Evolutionary conservation across 2,329 filamentous ascomycete genomes (phyloP).

Genomic region (Colletotrichum melonis): DNA sequence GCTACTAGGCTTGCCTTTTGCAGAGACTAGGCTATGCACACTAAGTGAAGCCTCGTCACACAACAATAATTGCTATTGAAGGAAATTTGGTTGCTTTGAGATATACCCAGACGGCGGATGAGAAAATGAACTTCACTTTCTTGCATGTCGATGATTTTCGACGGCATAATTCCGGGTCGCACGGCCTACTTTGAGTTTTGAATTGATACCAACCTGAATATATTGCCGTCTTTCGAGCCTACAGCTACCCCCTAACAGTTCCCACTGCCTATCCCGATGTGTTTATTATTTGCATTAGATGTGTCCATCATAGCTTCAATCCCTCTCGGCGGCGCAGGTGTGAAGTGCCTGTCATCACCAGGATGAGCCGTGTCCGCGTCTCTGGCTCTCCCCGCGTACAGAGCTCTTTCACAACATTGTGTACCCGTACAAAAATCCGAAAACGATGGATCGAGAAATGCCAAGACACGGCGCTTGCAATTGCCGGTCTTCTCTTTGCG

Average conservation of each 20-base stretch:
- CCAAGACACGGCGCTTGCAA: constrained; percentile 25
- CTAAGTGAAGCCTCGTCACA: too few relatives aligned
- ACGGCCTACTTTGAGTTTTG: background rate
- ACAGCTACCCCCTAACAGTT: background rate
- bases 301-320: too few relatives aligned
- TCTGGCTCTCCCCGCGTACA: background rate
- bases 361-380: background rate
- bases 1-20: background rate
- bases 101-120: constrained; percentile 29
- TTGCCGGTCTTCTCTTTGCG: background rate
- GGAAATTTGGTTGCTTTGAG: background rate
- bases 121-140: constrained; percentile 16
- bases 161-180: background rate
- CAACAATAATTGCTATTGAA: background rate
- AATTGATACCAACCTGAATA: background rate
- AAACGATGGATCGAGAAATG: background rate
- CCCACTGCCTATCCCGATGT: background rate
- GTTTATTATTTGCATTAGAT: too few relatives aligned
- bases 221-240: background rate
- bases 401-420: background rate
- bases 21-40: background rate
- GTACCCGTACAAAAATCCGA: background rate
- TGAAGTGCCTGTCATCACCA: background rate
- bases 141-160: background rate
- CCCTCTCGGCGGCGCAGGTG: too few relatives aligned